Base-by-base conservation (phyloP, 345 rosid genomes). In the Ceriops zippeliana region DNA sequence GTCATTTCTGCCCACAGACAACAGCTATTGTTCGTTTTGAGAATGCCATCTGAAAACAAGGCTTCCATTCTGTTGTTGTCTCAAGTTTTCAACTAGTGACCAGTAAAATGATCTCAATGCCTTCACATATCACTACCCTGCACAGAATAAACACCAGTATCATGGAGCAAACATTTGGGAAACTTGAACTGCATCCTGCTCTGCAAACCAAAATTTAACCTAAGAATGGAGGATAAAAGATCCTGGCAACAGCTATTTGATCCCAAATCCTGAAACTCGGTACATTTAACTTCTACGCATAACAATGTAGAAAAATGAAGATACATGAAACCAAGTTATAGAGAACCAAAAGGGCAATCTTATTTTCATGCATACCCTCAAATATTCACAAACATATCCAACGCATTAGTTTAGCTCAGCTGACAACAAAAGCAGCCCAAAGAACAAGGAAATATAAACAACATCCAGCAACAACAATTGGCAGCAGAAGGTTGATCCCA, bases 31-130 rank as follows among this genome's bases (percentile, higher is more conserved):
- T n/a, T 42, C 38, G 26, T 57, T 58, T 38, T 19, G 34, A 32
- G 51, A n/a, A 64, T 80, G 96, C 87, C 88, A 95, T 88, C 97
- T 89, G 88, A 91, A 89, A 70, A 82, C 91, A 35, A 77, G 87
- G 79, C 75, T 85, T 64, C 96, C 96, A 15, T 95, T 91, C 77
- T 87, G 96, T 63, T 87, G 96, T 65, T 71, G 75, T 65, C 97
- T 78, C 66, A 91, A 66, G 68, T 78, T 90, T 74, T 90, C 96
- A 19, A 88, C 79, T 19, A 90, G 90, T 35, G 88, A 85, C 67
- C 80, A 93, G 79, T 89, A 88, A 72, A 80, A 87, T 35, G 86
- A 86, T 79, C 81, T 90, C 82, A 88, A 71, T 16, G 84, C 81
- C 76, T 87, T 84, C 17, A 84, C 17, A 84, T 71, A 78, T 95